Evolutionary conservation across 805 yeast genomes (phyloP).

Genomic region (Saccharomycopsis selenospora): DNA sequence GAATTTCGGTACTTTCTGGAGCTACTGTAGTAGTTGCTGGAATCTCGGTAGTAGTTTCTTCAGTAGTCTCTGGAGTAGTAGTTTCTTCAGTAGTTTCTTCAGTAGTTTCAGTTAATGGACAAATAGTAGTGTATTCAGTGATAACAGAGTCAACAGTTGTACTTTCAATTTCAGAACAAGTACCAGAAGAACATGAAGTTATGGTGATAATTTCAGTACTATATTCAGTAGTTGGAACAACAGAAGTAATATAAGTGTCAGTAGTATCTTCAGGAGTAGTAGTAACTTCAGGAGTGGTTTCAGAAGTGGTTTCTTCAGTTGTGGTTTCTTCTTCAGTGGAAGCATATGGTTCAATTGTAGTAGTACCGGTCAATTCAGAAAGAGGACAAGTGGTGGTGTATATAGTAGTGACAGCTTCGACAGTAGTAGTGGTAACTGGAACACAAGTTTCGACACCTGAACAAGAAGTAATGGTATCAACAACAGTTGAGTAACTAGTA

Average conservation of each 20-base stretch:
- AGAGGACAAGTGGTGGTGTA: conserved; percentile 20
- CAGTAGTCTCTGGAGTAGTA: not conserved
- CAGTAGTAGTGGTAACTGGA: conserved; percentile 12
- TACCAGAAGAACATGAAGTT: not conserved
- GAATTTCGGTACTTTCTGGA: not conserved
- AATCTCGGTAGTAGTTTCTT: conserved; percentile 6
- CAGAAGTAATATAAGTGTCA: not conserved
- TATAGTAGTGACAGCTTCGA: conserved; percentile 2
- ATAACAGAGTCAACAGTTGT: not conserved
- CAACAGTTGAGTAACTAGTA: conserved; percentile 5
- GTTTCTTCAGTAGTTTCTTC: not conserved
- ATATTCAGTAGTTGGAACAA: not conserved
- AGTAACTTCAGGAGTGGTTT: conserved; percentile 1
- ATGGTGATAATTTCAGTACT: not conserved
- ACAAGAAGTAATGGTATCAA: conserved; percentile 20
- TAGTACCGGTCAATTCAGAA: not conserved
- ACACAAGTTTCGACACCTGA: conserved; percentile 13
- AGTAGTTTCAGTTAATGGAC: not conserved
- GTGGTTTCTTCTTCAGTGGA: too few relatives aligned
- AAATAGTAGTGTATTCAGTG: not conserved
- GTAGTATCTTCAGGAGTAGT: conserved; percentile 3
- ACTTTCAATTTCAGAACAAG: not conserved
- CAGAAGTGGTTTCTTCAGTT: not conserved
- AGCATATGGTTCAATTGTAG: too few relatives aligned
- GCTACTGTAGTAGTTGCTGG: conserved; percentile 8